These are phyloP conservation scores for Ciborinia camelliae DNA, from an alignment of 2,329 filamentous ascomycete genomes.

Conservation along the genomic window DNA sequence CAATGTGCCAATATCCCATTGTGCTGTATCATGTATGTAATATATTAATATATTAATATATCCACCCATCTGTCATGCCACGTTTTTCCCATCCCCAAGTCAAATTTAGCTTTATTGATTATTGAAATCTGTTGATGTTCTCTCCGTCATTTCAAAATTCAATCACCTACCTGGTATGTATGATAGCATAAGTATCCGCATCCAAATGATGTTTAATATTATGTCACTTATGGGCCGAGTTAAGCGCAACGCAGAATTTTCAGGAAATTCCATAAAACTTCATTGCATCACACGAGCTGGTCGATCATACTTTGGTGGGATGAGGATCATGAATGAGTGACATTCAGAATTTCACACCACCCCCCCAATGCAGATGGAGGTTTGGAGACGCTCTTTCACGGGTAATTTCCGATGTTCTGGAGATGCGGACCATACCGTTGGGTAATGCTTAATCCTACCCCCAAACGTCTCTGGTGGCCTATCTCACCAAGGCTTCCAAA, in stretches of 20 bases:
- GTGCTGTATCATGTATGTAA: too few relatives aligned
- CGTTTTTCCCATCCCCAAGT: not conserved
- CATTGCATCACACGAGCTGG: too few relatives aligned
- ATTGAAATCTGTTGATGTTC: not conserved
- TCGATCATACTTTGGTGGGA: not conserved
- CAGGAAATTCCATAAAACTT: not conserved
- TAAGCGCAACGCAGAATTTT: not conserved
- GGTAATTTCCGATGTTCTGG: not conserved
- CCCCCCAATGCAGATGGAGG: not conserved
- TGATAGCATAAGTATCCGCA: too few relatives aligned
- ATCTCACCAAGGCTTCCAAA: not conserved
- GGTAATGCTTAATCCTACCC: conserved; percentile 3
- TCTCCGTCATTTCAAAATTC: not conserved
- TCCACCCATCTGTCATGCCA: not conserved
- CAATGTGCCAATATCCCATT: too few relatives aligned
- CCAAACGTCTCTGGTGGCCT: too few relatives aligned
- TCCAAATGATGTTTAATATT: not conserved
- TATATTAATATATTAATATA: too few relatives aligned
- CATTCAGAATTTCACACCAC: too few relatives aligned
- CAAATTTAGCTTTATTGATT: not conserved
- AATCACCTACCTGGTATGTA: too few relatives aligned
- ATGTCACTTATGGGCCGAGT: too few relatives aligned
- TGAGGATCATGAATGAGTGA: too few relatives aligned
- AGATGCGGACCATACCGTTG: conserved; percentile 9
- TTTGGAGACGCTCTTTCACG: conserved; percentile 1